Base-by-base conservation (phyloP, 352 stramenopile species). In the Phytophthora lateralis region DNA sequence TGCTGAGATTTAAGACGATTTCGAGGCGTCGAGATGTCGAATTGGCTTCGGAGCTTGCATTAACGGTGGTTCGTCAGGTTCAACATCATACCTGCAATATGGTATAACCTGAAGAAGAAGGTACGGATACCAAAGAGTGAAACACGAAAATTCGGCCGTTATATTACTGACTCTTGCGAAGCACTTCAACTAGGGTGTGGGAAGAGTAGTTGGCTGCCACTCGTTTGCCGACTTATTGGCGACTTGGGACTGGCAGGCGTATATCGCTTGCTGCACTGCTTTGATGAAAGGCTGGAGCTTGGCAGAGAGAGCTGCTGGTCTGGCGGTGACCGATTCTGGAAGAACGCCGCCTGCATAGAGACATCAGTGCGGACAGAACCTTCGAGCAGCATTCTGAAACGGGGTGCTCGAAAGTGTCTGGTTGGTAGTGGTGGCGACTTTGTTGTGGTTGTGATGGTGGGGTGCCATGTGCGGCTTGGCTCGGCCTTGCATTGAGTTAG, bases 361-460 rank as follows among this genome's bases (percentile, higher is more conserved):
- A 15, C 20, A 24, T 30, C 17, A 7, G 27, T 10, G 27, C 29
- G n/a, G 56, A 45, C 18, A 32, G 58, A 66, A 66, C 5, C 41
- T 66, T 66, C 58, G 39, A 60, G 49, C 26, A 60, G 58, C 50
- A 41, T 60, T 66, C 58, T 55, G 44, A 54, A 63, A 47, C 54
- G 30, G 4, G 6, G 26, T 30, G 26, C 26, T 30, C 21, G 21
- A 24, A 24, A 30, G 26, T 30, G 26, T 30, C 26, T 30, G 26
- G 0, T 30, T 30, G 26, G 3, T 24, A 24, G 21, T 24, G 21
- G 21, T 24, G 26, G 6, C 26, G 26, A 8, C 4, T 6, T 30
- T 30, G 26, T 6, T 30, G 4, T 8, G 26, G 26, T 30, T 30
- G 26, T 30, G 26, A 3, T 24, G 21, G 21, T 4, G 6, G 26